Evolutionary conservation across 2,329 filamentous ascomycete genomes (phyloP).

Genomic region (Paramyrothecium sp.): DNA sequence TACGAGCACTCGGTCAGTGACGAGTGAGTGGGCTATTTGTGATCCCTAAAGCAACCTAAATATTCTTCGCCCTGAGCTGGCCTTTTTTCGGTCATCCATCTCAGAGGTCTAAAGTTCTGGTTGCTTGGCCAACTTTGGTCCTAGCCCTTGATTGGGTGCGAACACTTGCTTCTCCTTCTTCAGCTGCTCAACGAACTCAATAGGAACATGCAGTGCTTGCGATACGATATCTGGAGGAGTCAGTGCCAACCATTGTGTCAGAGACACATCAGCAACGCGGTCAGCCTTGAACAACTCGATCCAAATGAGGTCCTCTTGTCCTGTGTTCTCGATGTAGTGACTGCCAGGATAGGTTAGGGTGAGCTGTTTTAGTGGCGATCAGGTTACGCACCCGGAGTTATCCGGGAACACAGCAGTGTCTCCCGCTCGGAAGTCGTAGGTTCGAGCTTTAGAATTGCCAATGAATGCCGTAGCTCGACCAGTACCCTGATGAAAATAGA

Average conservation of each 20-base stretch:
- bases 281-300: constrained; percentile 70
- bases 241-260: constrained; percentile 68
- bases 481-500: constrained; percentile 65
- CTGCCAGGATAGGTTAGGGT: constrained; percentile 19
- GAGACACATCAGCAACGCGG: constrained; percentile 62
- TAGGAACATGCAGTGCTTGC: constrained; percentile 55
- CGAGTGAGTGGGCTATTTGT: too few relatives aligned
- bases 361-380: too few relatives aligned
- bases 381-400: constrained; percentile 53
- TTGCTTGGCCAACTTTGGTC: too few relatives aligned
- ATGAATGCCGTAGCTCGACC: constrained; percentile 65
- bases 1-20: too few relatives aligned
- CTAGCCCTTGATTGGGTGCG: too few relatives aligned
- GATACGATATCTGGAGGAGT: constrained; percentile 64
- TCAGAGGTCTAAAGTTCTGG: too few relatives aligned
- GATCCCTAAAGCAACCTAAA: too few relatives aligned
- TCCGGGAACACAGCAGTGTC: constrained; percentile 69
- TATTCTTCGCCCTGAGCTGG: too few relatives aligned
- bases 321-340: constrained; percentile 70
- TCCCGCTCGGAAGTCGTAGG: constrained; percentile 65
- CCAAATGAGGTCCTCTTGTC: constrained; percentile 63
- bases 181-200: constrained; percentile 52
- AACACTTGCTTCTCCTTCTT: constrained; percentile 66
- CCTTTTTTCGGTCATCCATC: too few relatives aligned
- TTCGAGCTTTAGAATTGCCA: constrained; percentile 58